A percentile compares a stretch with the other conserved stretches of the same genome.
phyloP scores from a whole-genome alignment of 495 filamentous ascomycete species.

The Talaromyces ruber region DNA sequence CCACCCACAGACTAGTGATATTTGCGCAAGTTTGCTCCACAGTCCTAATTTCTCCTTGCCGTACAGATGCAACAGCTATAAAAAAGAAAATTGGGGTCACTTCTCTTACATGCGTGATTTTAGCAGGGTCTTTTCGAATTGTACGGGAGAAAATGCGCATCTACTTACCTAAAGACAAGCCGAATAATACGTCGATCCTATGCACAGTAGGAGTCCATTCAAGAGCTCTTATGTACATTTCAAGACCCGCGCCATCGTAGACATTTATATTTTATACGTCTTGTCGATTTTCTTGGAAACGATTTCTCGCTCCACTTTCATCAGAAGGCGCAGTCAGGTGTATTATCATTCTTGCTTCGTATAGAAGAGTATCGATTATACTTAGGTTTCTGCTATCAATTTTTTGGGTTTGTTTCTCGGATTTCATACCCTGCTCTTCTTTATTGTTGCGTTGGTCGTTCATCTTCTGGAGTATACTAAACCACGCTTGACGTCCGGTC shows the following conservation, averaged over 20 bases:
- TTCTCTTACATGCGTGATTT: not conserved
- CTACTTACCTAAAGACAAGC: not conserved
- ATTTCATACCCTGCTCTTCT: too few species aligned
- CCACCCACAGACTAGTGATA: not conserved
- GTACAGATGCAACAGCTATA: not conserved
- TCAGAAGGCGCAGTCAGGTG: not conserved
- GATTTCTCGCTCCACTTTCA: not conserved
- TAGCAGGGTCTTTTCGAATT: not conserved
- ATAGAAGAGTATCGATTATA: not conserved
- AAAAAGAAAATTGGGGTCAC: not conserved
- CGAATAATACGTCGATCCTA: not conserved
- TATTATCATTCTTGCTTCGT: not conserved
- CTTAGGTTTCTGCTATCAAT: not conserved
- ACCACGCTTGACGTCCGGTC: not conserved
- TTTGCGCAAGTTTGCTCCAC: not conserved
- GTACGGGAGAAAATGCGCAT: not conserved
- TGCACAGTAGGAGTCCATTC: not conserved
- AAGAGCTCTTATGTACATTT: not conserved
- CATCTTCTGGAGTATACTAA: not conserved
- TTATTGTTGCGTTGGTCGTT: not conserved
- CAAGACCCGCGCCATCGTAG: not conserved
- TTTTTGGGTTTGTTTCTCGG: not conserved
- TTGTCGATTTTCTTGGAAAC: not conserved
- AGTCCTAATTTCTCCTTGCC: not conserved
- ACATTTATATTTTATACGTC: not conserved